Percentiles rank a stretch among this genome's conserved stretches.
phyloP scores from a whole-genome alignment of 257 asterid genomes.

The Apocynum venetum region DNA sequence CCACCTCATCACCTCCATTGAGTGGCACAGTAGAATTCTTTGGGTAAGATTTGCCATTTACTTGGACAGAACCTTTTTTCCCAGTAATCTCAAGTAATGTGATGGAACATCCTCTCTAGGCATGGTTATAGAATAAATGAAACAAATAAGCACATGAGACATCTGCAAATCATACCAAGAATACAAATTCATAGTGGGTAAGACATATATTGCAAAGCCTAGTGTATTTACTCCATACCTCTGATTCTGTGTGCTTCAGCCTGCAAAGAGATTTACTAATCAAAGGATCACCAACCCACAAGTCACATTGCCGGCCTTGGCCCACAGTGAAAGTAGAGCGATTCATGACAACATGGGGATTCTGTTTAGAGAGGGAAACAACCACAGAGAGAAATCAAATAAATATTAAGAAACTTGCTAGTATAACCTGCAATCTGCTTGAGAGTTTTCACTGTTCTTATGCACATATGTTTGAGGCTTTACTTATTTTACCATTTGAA shows the following conservation, averaged over 20 bases:
- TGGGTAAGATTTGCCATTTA: conserved; percentile 64
- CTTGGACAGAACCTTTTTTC: conserved; percentile 72
- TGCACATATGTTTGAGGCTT: background rate
- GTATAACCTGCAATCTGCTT: background rate
- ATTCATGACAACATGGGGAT: conserved; percentile 63
- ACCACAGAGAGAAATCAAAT: background rate
- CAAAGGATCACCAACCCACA: conserved; percentile 60
- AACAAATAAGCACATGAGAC: conserved; percentile 11
- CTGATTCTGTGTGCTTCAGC: conserved; percentile 57
- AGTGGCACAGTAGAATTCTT: conserved; percentile 64
- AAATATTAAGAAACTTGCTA: background rate
- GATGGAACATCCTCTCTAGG: conserved; percentile 54
- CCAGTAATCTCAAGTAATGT: conserved; percentile 80
- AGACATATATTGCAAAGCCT: background rate
- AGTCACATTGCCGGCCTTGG: conserved; percentile 51
- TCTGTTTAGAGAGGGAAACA: conserved; percentile 31
- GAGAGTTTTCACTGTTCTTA: background rate
- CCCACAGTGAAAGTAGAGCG: conserved; percentile 49
- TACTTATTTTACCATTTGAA: background rate
- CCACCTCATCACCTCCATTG: conserved; percentile 82
- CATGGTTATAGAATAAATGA: conserved; percentile 14
- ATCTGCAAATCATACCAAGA: background rate
- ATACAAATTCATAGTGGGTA: background rate
- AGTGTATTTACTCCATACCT: conserved; percentile 40
- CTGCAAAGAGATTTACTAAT: conserved; percentile 65